Base-by-base conservation (phyloP, 192 early-diverging fungal genomes). In the Chytriomyces confervae region DNA sequence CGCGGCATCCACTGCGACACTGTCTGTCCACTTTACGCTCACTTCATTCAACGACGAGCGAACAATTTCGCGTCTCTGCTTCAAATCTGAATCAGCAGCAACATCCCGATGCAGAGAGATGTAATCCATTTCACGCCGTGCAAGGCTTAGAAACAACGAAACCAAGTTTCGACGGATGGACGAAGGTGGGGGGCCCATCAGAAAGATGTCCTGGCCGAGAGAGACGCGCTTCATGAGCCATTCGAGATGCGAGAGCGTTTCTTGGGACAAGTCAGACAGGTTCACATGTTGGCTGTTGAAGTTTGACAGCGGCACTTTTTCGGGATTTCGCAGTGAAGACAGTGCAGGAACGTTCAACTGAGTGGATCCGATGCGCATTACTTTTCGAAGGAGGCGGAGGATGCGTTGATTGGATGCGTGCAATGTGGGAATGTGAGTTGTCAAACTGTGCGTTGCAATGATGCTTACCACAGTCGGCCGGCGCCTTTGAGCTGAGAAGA, bases 161-260 rank as follows among this genome's bases (percentile, higher is more conserved):
- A 89, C 88, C 49, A 93, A 67, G 29, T 84, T 81, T 57, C 91
- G 87, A 60, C 88, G 53, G 20, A 57, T 88, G 62, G 92, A 84
- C 45, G 85, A 82, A 23, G 91, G 92, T 10, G 92, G 91, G 36
- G 91, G 92, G 8, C 91, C 92, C 45, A 92, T 86, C 74, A 94
- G 83, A 76, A 94, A 94, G 77, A 93, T 89, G 77, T 94, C 92
- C 83, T 94, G 93, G 7, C 89, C 84, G 8, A 93, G 82, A 62
- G 85, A 87, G 44, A 92, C 93, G 73, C 94, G 94, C 80, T 93
- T 89, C 87, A 94, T 92, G 83, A 94, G 92, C 93, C 93, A 88
- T 45, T 78, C 72, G 27, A 88, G 72, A 75, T 88, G 84, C 5
- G 50, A 60, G 13, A 86, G 63, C 13, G 74, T 53, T 5, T 86